These are phyloP conservation scores for Trichoderma semiorbis DNA, from an alignment of 2,329 filamentous ascomycete genomes.

Conservation along the genomic window DNA sequence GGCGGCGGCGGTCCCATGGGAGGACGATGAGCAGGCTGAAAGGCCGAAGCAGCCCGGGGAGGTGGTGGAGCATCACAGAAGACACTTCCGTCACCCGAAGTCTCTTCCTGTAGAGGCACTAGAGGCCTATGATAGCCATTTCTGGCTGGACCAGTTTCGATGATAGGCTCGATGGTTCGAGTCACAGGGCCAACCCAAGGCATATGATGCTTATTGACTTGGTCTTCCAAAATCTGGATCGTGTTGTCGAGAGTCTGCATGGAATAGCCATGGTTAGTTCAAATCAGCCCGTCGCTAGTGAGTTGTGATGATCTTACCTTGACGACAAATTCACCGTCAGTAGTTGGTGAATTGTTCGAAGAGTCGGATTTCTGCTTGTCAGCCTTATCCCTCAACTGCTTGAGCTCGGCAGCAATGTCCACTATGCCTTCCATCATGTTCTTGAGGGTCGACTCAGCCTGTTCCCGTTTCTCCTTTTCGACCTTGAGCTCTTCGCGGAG, in stretches of 20 bases:
- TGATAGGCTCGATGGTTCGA: constrained; percentile 32
- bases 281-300: background rate
- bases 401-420: constrained; percentile 29
- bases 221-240: constrained; percentile 35
- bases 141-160: constrained; percentile 28
- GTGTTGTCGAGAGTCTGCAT: constrained; percentile 32
- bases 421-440: constrained; percentile 29
- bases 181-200: constrained; percentile 36
- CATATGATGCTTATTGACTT: constrained; percentile 35
- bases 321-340: constrained; percentile 29
- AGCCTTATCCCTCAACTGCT: constrained; percentile 29
- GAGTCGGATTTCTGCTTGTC: constrained; percentile 20
- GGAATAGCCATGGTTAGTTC: background rate
- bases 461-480: constrained; percentile 32
- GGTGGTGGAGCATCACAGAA: constrained; percentile 20
- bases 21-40: constrained; percentile 25
- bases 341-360: background rate
- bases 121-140: constrained; percentile 28
- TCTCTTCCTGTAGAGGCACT: constrained; percentile 19
- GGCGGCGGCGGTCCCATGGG: constrained; percentile 23
- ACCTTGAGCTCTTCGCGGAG: constrained; percentile 31
- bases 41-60: constrained; percentile 23
- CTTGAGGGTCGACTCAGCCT: constrained; percentile 28
- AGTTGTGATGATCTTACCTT: constrained; percentile 25
- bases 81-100: background rate